Base-by-base conservation (phyloP, 345 rosid species). In the Adansonia digitata region DNA sequence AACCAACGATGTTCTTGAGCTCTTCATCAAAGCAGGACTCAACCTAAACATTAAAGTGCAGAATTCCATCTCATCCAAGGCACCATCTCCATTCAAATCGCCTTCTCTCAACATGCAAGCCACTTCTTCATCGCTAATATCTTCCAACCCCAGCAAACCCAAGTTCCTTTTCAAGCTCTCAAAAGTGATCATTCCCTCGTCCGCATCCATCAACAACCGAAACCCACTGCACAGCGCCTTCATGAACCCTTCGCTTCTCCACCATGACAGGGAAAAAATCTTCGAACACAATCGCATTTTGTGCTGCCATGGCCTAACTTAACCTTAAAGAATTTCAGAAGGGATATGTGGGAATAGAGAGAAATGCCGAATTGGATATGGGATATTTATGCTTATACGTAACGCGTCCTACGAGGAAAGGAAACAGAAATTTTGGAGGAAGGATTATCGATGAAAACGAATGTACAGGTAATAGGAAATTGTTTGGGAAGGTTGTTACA, bases 21-120 rank as follows among this genome's bases (percentile, higher is more conserved):
- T 49, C 29, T 39, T 75, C 90, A 88, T 88, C 79, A 86, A 77
- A 0, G 49, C 88, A 60, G 93, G 93, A 46, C 93, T 89, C 49
- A 89, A 37, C 82, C 91, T 83, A 71, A 84, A 84, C 93, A 89
- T 87, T 22, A 89, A 81, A 22, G 86, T 81, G 37, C 87, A 89
- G 63, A 89, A 89, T 76, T 89, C 92, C 88, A 81, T 82, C 74
- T 84, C 84, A 67, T 80, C 75, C 81, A 87, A 8, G 18, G 83
- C 86, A 0, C 90, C 90, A 69, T 89, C 93, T 0, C 91, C 93
- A 66, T 89, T 88, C n/a, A 83, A 52, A 66, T 89, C 91, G 15
- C 90, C 93, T 81, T 85, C 90, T 59, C 77, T 78, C 31, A 89
- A 45, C 93, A 89, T 89, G 43, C 78, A 80, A 73, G 18, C 45